These are phyloP conservation scores for Marsdenia floribunda DNA, from an alignment of 257 asterid species.

Conservation along the genomic window DNA sequence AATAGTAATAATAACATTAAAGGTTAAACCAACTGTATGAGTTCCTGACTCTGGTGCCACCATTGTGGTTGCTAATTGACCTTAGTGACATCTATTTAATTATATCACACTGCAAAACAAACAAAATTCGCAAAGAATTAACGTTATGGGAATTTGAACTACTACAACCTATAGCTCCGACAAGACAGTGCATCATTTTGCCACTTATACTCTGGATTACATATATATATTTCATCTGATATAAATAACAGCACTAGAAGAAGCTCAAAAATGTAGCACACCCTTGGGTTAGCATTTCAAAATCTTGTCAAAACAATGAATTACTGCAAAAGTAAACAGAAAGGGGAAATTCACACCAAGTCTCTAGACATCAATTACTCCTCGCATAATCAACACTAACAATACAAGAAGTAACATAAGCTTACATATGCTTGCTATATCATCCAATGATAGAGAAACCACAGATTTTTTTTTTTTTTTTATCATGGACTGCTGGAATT, in stretches of 20 bases:
- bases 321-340: background rate
- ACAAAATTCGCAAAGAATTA: too few species aligned
- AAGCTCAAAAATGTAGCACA: background rate
- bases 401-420: slow-evolving; percentile 15
- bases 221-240: too few species aligned
- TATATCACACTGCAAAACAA: too few species aligned
- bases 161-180: too few species aligned
- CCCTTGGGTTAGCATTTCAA: background rate
- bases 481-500: slow-evolving; percentile 13
- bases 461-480: slow-evolving; percentile 1
- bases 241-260: background rate
- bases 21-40: too few species aligned
- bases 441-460: slow-evolving; percentile 24
- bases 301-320: slow-evolving; percentile 5
- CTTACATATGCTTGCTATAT: slow-evolving; percentile 16
- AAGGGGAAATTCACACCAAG: background rate
- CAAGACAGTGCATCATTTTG: too few species aligned
- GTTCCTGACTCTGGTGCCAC: too few species aligned
- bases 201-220: too few species aligned
- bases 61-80: too few species aligned
- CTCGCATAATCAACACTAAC: slow-evolving; percentile 22
- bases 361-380: slow-evolving; percentile 24
- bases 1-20: too few species aligned
- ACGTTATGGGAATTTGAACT: too few species aligned
- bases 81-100: too few species aligned